Evolutionary conservation across 345 rosid genomes (phyloP), one percentile per base, ranked within the genome.

Genomic region (Moricandia moricandioides): DNA sequence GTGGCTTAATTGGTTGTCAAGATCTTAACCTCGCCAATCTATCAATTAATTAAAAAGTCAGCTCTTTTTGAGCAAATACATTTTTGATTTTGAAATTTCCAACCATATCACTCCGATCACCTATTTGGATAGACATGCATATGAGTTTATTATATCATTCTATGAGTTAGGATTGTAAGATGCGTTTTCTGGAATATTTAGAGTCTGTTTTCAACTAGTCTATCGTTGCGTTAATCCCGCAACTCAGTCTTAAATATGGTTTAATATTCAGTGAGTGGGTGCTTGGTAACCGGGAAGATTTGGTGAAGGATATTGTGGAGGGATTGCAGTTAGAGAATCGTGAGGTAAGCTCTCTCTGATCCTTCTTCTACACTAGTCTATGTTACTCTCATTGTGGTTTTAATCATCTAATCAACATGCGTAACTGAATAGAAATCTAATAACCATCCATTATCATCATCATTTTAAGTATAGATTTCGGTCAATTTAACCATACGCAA

Each of bases 201-300:
- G 7, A 51, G 45, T 26, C 33, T 62, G 31, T 39, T 51, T 69
- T 18, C 64, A 13, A 74, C 51, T 30, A 29, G 65, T 51, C 52
- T 58, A 11, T 37, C 5, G 8, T 17, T 61, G 2, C 43, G 10
- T 60, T 40, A 55, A 62, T 63, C 52, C 17, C 17, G 18, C 29
- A 64, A 57, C 72, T 49, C 65, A 54, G 17, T 64, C 12, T 56
- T 67, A 47, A 37, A 10, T 37, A 64, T 63, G 72, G 7, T 60
- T 57, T 56, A 4, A 56, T 45, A 45, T 69, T 26, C 88, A 95
- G 99, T 82, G 97, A 92, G 73, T 92, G 97, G 98, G 97, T 94
- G 66, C 92, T 94, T 73, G 97, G 98, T 59, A 90, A 86, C 77
- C 85, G 93, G 54, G 99, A 92, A 81, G 97, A 95, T 88, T 85